Base-by-base conservation (phyloP, 2,329 filamentous ascomycete species). In the Paracoccidioides lutzii region DNA sequence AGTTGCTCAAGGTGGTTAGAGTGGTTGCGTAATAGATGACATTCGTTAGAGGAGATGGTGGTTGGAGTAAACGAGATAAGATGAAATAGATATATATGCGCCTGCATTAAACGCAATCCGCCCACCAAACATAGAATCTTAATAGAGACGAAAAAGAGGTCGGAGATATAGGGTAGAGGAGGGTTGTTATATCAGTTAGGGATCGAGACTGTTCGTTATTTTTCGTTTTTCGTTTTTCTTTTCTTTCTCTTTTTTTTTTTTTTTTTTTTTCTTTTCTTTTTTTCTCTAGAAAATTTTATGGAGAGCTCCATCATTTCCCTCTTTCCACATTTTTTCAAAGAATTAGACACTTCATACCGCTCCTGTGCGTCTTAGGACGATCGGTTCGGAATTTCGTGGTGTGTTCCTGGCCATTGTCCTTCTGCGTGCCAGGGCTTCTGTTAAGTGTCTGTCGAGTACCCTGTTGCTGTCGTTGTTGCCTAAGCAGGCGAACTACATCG, bases 401-500 rank as follows among this genome's bases (percentile, higher is more conserved):
- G 53, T 72, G 72, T 58, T 73, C 70, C 35, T 67, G 65, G 22
- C 65, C 69, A 30, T 66, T 65, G 43, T 71, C 67, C 28, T 68
- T 67, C 57, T 72, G 69, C 54, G 69, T 68, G 32, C 68, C 69
- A 32, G 70, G 67, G 45, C 64, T 62, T 55, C 71, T 67, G 55
- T 69, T 67, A 57, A 72, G 70, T 50, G 68, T 65, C 15, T 63
- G 55, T 53, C 68, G 66, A 14, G 67, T 65, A 12, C 65, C 64
- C 38, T 68, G 69, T 58, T 69, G 67, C 62, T 88, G 84, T 65
- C 88, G 81, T 73, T 95, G 90, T 64, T 87, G 83, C 63, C 93
- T 84, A 61, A 98, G 77, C 70, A 93, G 88, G 63, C 93, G 79
- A 55, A 97, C 93, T 6, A 98, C 93, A 67, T 98, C 93, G 73